Conservation (phyloP, 768 basidiomycete species). For the Lactarius vividus region DNA sequence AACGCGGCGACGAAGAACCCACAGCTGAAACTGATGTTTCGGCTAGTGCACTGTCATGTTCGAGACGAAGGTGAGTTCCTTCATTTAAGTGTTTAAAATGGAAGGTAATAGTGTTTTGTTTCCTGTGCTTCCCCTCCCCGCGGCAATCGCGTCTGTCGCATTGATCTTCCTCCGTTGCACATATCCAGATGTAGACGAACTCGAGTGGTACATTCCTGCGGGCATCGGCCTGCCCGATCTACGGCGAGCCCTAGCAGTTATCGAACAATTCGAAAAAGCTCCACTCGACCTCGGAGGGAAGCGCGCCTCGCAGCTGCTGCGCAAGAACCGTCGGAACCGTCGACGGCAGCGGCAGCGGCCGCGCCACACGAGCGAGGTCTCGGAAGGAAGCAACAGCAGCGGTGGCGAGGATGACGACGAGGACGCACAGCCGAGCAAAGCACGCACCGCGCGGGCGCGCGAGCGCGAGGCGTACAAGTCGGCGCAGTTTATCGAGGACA, state of each 20-base stretch:
- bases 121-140: conserved; percentile 5
- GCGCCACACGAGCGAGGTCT: conserved; percentile 45
- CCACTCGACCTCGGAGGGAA: conserved; percentile 83
- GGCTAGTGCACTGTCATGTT: conserved; percentile 69
- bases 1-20: conserved; percentile 75
- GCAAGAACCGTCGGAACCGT: conserved; percentile 49
- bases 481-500: conserved; percentile 89
- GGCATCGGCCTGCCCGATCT: conserved; percentile 65
- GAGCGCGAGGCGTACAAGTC: conserved; percentile 80
- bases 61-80: conserved; percentile 57
- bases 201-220: conserved; percentile 84
- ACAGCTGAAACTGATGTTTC: conserved; percentile 81
- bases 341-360: conserved; percentile 53
- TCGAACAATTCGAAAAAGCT: conserved; percentile 76
- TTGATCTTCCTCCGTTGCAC: neutral
- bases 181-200: conserved; percentile 57
- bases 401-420: conserved; percentile 38
- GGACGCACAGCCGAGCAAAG: conserved; percentile 34
- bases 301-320: conserved; percentile 67
- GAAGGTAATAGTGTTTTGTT: neutral
- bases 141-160: conserved; percentile 7
- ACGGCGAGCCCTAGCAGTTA: conserved; percentile 64
- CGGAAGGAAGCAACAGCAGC: conserved; percentile 32
- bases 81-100: neutral
- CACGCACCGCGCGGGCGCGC: conserved; percentile 57